Percentiles rank a stretch among this genome's conserved stretches.
Evolutionary conservation across 345 rosid genomes (phyloP).

Genomic region (Murraya koenigii): DNA sequence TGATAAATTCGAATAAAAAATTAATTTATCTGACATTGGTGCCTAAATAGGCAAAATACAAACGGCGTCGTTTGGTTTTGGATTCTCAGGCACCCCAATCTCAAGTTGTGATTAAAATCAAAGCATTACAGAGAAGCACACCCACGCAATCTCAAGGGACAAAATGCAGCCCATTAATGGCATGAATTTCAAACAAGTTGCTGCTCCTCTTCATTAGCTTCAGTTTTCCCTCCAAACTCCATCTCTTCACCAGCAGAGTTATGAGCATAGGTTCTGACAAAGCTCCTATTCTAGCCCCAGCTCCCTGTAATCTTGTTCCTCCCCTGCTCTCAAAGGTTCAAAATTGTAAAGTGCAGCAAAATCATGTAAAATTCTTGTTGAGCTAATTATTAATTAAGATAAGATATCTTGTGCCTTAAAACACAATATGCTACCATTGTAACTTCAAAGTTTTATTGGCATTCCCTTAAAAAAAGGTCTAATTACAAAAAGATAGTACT

Average conservation of each 20-base stretch:
- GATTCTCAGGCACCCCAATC: too few species aligned
- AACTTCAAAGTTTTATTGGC: too few species aligned
- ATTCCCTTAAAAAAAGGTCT: too few species aligned
- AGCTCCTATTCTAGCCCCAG: slow-evolving; percentile 25
- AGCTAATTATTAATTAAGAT: too few species aligned
- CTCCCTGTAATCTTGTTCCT: slow-evolving; percentile 15
- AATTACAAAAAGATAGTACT: too few species aligned
- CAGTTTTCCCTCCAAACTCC: slow-evolving; percentile 36
- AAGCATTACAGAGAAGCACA: slow-evolving; percentile 23
- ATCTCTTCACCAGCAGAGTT: slow-evolving; percentile 21
- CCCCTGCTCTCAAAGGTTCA: slow-evolving; percentile 23
- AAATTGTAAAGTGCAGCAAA: background rate
- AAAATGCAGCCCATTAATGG: slow-evolving; percentile 31
- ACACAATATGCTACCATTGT: too few species aligned
- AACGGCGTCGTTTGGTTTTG: too few species aligned
- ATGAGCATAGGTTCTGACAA: slow-evolving; percentile 28
- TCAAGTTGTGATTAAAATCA: too few species aligned
- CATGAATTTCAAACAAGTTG: slow-evolving; percentile 29
- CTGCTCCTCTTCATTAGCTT: slow-evolving; percentile 11
- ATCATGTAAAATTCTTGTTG: background rate
- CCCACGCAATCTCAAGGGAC: slow-evolving; percentile 32
- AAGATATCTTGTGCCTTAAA: too few species aligned
- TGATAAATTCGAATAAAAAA: too few species aligned
- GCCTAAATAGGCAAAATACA: too few species aligned
- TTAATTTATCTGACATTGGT: too few species aligned